Percentiles rank a stretch among this genome's conserved stretches.
phyloP scores from a whole-genome alignment of 2,329 filamentous ascomycete species.

The Fonsecaea pedrosoi region DNA sequence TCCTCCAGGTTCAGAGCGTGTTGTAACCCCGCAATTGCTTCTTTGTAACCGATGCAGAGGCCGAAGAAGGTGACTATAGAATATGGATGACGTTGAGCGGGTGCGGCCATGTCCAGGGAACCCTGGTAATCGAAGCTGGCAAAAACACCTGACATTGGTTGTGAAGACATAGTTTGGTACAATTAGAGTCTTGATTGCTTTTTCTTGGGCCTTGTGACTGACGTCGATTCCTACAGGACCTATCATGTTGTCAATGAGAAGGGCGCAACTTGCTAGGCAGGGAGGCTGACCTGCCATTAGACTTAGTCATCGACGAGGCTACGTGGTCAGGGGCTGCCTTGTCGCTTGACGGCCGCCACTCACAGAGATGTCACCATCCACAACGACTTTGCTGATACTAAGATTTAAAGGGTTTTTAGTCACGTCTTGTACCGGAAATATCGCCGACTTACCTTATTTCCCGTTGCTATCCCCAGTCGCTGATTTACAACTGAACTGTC shows the following conservation, averaged over 20 bases:
- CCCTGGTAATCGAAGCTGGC: background rate
- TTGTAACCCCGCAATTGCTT: background rate
- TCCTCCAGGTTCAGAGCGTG: background rate
- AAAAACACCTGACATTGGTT: background rate
- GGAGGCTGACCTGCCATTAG: background rate
- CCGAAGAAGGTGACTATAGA: background rate
- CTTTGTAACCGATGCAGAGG: background rate
- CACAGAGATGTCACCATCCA: background rate
- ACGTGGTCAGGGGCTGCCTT: background rate
- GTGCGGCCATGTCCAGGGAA: background rate
- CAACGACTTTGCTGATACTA: background rate
- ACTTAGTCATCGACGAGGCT: slow-evolving; percentile 1
- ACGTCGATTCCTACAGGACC: too few relatives aligned
- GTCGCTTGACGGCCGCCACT: background rate
- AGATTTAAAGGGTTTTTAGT: background rate
- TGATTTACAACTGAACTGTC: background rate
- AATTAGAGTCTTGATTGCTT: background rate
- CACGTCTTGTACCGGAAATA: background rate
- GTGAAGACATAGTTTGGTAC: background rate
- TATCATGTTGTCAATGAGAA: background rate
- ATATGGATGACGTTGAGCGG: background rate
- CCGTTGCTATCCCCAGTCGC: background rate
- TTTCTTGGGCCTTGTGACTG: too few relatives aligned
- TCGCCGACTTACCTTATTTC: background rate
- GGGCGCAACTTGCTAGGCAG: background rate